phyloP scores from a whole-genome alignment of 495 filamentous ascomycete species.

The Lasiosphaeria miniovina region DNA sequence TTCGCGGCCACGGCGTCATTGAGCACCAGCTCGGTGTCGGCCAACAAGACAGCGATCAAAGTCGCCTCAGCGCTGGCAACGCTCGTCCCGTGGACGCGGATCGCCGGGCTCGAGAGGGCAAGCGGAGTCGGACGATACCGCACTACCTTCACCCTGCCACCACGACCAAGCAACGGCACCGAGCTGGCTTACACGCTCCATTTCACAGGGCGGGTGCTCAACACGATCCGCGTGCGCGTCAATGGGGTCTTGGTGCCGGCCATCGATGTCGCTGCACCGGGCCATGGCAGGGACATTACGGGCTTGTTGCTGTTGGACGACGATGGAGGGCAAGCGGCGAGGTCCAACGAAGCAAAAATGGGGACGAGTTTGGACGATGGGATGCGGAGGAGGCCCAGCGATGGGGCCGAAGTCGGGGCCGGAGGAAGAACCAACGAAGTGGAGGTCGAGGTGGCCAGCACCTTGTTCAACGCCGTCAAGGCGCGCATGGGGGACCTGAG shows the following conservation, averaged over 20 bases:
- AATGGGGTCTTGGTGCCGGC: constrained; percentile 25
- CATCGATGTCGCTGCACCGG: constrained; percentile 23
- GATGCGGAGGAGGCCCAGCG: too few relatives aligned
- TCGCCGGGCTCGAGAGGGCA: constrained; percentile 39
- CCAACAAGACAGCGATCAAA: constrained; percentile 28
- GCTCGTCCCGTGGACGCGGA: constrained; percentile 39
- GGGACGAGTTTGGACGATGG: too few relatives aligned
- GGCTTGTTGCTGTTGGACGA: constrained; percentile 6
- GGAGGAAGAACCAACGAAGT: constrained; percentile 19
- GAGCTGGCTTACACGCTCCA: constrained; percentile 19
- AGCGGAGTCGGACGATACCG: constrained; percentile 50
- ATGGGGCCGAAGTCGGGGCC: not conserved
- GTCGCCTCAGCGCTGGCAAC: constrained; percentile 29
- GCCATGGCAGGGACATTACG: constrained; percentile 23
- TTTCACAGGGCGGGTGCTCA: constrained; percentile 32
- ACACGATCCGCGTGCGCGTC: constrained; percentile 30
- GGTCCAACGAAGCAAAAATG: too few relatives aligned
- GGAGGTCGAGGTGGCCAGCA: constrained; percentile 19
- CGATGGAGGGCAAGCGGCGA: too few relatives aligned
- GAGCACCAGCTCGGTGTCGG: constrained; percentile 19
- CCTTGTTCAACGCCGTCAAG: constrained; percentile 27
- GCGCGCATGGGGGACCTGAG: constrained; percentile 12
- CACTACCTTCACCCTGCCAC: constrained; percentile 38
- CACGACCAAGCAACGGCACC: constrained; percentile 2
- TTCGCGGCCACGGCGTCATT: constrained; percentile 38